Base-by-base conservation (phyloP, 306 rosid species). In the Malus asiatica region DNA sequence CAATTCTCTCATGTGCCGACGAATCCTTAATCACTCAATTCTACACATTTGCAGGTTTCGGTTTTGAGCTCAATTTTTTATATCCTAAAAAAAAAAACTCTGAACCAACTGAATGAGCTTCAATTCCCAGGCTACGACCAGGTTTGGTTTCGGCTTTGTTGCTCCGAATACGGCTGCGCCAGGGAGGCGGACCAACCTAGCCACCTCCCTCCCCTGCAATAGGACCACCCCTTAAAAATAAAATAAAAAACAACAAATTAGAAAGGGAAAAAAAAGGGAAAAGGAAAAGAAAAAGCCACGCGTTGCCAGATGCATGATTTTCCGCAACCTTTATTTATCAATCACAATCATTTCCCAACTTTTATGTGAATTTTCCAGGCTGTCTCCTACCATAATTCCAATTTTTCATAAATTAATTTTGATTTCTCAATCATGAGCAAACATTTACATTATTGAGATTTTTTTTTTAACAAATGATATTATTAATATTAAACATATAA, bases 361-460 rank as follows among this genome's bases (percentile, higher is more conserved):
- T 30, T 18, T 16, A 4, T 13, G 52, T 46, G 20, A 6, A 29
- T 27, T 14, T 62, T 55, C 83, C 83, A 79, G 83, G 7, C 83
- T 80, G 83, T 74, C 76, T 16, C 64, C 40, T 4, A n/a, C 25
- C 40, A 63, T 63, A 71, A 48, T 73, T 63, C 70, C 30, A 78
- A 20, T 57, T 73, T 52, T 60, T 38, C 29, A 38, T 10, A 19
- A 25, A 61, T 14, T 1, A 32, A 6, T 2, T 66, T 44, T 30
- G 9, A 58, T 55, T 72, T 40, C 45, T 10, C 12, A 9, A 40
- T 40, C 45, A 40, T 40, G 45, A 9, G 45, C 45, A 40, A 9
- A 35, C 9, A 35, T 35, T 35, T 35, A 35, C 9, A n/a, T n/a
- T n/a, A n/a, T n/a, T n/a, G n/a, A n/a, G n/a, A n/a, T n/a, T n/a